Evolutionary conservation across 345 rosid genomes (phyloP).

Genomic region (Camelina hispida): DNA sequence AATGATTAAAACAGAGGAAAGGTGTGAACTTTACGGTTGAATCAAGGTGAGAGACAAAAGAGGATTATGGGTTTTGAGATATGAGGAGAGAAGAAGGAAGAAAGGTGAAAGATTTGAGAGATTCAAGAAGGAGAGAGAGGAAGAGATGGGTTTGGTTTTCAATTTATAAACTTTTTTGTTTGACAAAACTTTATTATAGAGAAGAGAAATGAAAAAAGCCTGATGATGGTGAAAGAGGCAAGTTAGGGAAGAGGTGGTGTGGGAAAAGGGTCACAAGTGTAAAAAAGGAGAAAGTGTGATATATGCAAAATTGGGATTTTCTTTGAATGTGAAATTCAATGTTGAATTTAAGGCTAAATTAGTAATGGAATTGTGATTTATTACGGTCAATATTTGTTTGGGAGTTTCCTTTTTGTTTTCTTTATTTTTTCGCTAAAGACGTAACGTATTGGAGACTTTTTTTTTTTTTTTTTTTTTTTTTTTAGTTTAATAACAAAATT

Average conservation of each 20-base stretch:
- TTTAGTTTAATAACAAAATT: background rate
- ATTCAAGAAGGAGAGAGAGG: slow-evolving; percentile 42
- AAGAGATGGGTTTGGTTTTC: slow-evolving; percentile 20
- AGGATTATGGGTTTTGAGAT: background rate
- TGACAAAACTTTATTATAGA: background rate
- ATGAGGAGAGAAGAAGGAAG: background rate
- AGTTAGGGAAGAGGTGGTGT: slow-evolving; percentile 13
- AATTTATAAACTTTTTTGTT: slow-evolving; percentile 31
- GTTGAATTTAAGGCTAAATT: background rate
- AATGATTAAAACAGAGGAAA: slow-evolving; percentile 22
- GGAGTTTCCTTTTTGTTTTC: slow-evolving; percentile 21
- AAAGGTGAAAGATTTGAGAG: slow-evolving; percentile 33
- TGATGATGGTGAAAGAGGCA: slow-evolving; percentile 40
- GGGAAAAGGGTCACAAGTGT: slow-evolving; percentile 35
- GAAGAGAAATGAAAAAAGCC: background rate
- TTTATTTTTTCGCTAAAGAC: background rate
- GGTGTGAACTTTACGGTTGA: slow-evolving; percentile 18
- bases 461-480: background rate
- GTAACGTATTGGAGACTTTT: slow-evolving; percentile 8
- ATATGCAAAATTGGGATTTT: too few relatives aligned
- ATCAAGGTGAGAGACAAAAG: background rate
- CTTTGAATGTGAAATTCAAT: background rate
- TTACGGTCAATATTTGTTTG: slow-evolving; percentile 44
- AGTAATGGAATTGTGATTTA: slow-evolving; percentile 41
- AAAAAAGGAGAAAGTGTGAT: background rate